phyloP scores from a whole-genome alignment of 768 basidiomycete genomes.

The Russula emetica region DNA sequence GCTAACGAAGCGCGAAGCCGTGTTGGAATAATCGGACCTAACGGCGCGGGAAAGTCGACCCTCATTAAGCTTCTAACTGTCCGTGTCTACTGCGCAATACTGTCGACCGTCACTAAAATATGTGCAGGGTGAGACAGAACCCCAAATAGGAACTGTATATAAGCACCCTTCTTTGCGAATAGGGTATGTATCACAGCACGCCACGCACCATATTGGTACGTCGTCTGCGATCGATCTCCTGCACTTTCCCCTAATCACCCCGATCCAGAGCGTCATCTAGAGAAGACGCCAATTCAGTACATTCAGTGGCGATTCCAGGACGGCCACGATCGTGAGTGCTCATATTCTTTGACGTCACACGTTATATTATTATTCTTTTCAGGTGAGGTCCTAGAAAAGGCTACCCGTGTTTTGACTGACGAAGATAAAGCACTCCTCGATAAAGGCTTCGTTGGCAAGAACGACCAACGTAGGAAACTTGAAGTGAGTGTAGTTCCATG shows the following conservation, averaged over 20 bases:
- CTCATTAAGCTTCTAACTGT: conserved; percentile 91
- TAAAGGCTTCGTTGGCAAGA: conserved; percentile 84
- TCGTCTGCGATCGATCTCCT: conserved; percentile 22
- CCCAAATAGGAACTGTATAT: conserved; percentile 88
- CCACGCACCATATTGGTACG: conserved; percentile 89
- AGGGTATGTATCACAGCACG: conserved; percentile 96
- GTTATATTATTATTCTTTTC: conserved; percentile 19
- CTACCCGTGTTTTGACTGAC: conserved; percentile 81
- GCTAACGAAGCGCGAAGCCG: conserved; percentile 49
- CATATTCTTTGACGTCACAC: conserved; percentile 15
- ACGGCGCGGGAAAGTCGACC: conserved; percentile 95
- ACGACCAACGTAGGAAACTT: conserved; percentile 85
- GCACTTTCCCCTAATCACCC: conserved; percentile 11
- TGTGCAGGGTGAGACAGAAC: conserved; percentile 77
- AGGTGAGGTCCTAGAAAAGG: conserved; percentile 90
- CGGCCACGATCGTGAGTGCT: conserved; percentile 82
- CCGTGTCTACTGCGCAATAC: conserved; percentile 30
- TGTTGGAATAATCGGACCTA: conserved; percentile 87
- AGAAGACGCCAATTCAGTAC: conserved; percentile 94
- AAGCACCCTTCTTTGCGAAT: conserved; percentile 93
- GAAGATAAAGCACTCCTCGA: conserved; percentile 79
- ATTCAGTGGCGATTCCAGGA: conserved; percentile 99
- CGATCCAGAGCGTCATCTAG: conserved; percentile 75
- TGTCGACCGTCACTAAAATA: conserved; percentile 6
- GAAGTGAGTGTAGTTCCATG: conserved; percentile 50